Conservation (phyloP, 2,329 filamentous ascomycete species). For the Dactylellina leptospora region DNA sequence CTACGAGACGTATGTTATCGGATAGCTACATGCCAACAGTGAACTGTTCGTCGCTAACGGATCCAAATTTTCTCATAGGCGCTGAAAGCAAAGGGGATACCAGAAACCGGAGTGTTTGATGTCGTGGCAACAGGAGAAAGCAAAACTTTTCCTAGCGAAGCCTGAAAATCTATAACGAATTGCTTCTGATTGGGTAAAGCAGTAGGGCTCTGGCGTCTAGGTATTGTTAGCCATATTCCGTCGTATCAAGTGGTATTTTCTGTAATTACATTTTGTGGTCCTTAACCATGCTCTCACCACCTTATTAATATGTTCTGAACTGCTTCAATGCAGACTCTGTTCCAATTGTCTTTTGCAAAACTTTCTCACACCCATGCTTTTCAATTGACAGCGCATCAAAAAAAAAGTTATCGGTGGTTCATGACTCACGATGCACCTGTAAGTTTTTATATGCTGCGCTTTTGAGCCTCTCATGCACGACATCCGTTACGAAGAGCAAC, state of each 20-base stretch:
- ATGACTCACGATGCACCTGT: conserved; percentile 24
- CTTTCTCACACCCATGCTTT: conserved; percentile 3
- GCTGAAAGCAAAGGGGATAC: conserved; percentile 71
- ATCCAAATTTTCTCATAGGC: conserved; percentile 62
- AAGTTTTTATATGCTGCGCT: conserved; percentile 19
- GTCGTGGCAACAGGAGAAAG: conserved; percentile 86
- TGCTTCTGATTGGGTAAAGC: conserved; percentile 5
- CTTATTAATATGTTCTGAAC: not conserved
- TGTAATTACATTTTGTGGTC: conserved; percentile 8
- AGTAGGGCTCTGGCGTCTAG: conserved; percentile 28
- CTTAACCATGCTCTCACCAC: not conserved
- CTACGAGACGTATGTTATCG: conserved; percentile 66
- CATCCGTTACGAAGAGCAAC: conserved; percentile 26
- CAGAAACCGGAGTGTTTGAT: conserved; percentile 79
- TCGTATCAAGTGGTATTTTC: conserved; percentile 1
- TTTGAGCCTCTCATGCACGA: conserved; percentile 49
- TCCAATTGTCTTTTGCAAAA: too few relatives aligned
- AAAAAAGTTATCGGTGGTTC: too few relatives aligned
- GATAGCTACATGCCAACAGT: conserved; percentile 1
- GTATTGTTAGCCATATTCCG: conserved; percentile 3
- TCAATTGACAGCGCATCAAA: conserved; percentile 48
- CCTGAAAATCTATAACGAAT: conserved; percentile 8
- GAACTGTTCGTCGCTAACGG: not conserved
- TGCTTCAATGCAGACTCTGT: not conserved
- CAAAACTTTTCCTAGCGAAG: conserved; percentile 70